Percentiles rank a stretch among this genome's conserved stretches.
These are phyloP conservation scores for Fusarium albosuccineum DNA, from an alignment of 2,329 filamentous ascomycete species.

Conservation along the genomic window DNA sequence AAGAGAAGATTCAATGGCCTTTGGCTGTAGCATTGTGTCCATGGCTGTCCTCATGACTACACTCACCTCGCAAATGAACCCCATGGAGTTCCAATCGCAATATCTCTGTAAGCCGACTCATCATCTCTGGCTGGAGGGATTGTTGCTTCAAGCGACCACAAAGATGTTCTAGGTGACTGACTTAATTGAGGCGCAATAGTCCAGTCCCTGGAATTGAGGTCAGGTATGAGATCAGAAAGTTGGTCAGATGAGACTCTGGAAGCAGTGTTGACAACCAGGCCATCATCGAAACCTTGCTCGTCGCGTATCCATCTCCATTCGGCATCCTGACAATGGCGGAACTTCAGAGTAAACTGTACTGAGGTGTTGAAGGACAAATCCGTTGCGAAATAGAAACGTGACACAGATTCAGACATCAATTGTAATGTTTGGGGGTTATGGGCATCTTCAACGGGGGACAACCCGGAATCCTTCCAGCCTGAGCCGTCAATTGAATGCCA, in stretches of 20 bases:
- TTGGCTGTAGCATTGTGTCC: neutral
- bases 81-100: slow-evolving; percentile 74
- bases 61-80: slow-evolving; percentile 65
- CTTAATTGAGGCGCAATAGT: slow-evolving; percentile 67
- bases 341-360: slow-evolving; percentile 78
- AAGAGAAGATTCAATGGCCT: neutral
- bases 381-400: slow-evolving; percentile 67
- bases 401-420: slow-evolving; percentile 37
- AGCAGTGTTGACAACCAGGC: slow-evolving; percentile 65
- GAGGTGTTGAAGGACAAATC: slow-evolving; percentile 62
- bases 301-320: slow-evolving; percentile 80
- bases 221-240: slow-evolving; percentile 68
- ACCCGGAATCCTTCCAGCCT: slow-evolving; percentile 66
- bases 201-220: slow-evolving; percentile 67
- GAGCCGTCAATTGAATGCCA: slow-evolving; percentile 76
- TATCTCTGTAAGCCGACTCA: slow-evolving; percentile 67
- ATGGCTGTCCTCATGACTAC: neutral
- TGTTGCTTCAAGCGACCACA: slow-evolving; percentile 75
- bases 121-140: slow-evolving; percentile 69
- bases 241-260: slow-evolving; percentile 51
- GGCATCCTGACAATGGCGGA: slow-evolving; percentile 64
- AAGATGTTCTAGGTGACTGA: slow-evolving; percentile 75
- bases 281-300: slow-evolving; percentile 73
- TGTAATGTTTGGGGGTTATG: slow-evolving; percentile 66
- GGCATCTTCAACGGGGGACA: slow-evolving; percentile 47